A percentile compares a stretch with the other conserved stretches of the same genome.
Evolutionary conservation across 495 filamentous ascomycete genomes (phyloP).

Genomic region (Penicillium robsamsonii): DNA sequence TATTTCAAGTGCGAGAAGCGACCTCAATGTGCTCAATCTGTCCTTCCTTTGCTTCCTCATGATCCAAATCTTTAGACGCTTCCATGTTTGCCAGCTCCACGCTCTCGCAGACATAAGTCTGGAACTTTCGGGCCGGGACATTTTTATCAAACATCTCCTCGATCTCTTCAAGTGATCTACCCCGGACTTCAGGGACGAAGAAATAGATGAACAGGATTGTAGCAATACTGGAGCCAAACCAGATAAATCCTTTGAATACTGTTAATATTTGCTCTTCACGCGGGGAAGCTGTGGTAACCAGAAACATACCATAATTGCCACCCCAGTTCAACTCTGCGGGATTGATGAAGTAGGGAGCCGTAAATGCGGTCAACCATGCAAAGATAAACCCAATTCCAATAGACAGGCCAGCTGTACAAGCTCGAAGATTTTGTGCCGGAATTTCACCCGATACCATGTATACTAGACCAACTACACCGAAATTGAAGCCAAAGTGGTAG

Average conservation of each 20-base stretch:
- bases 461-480: background rate
- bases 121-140: background rate
- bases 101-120: background rate
- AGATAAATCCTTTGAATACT: background rate
- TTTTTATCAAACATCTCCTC: background rate
- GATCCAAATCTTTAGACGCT: background rate
- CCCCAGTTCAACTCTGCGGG: background rate
- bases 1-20: too few relatives aligned
- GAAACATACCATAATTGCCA: background rate
- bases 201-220: background rate
- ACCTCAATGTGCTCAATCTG: background rate
- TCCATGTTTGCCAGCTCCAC: background rate
- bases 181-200: background rate
- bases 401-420: slow-evolving; percentile 50
- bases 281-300: background rate
- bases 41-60: background rate
- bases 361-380: background rate
- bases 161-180: background rate
- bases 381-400: slow-evolving; percentile 43
- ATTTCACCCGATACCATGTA: background rate
- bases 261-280: background rate
- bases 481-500: background rate
- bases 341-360: background rate
- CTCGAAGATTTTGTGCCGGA: slow-evolving; percentile 28
- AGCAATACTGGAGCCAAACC: too few relatives aligned